These are phyloP conservation scores for Ottelia alismoides DNA, from an alignment of 106 monocot genomes.

Conservation along the genomic window DNA sequence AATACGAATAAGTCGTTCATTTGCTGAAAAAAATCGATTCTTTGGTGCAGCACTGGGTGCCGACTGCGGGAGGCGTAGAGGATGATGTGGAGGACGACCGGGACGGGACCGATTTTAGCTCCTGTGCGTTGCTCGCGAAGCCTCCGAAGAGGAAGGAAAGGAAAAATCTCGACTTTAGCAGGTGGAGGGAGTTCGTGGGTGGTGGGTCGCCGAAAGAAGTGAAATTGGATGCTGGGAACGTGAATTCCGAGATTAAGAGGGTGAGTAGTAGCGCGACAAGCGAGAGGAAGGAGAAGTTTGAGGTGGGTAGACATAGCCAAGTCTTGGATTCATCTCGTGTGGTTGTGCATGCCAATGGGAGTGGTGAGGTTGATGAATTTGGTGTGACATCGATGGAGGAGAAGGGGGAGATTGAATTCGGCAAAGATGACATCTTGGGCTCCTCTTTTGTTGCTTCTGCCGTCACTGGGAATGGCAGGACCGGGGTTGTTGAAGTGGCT, in stretches of 20 bases:
- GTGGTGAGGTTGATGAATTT: background rate
- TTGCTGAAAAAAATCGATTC: too few species aligned
- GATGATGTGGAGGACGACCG: slow-evolving; percentile 29
- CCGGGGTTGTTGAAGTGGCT: background rate
- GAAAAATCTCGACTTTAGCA: slow-evolving; percentile 59
- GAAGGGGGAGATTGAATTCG: background rate
- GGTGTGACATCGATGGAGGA: background rate
- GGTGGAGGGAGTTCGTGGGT: slow-evolving; percentile 39
- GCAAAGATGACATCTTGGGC: background rate
- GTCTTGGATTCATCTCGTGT: background rate
- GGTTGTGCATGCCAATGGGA: background rate
- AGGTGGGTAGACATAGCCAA: background rate
- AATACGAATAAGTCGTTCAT: too few species aligned
- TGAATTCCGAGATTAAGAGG: too few species aligned
- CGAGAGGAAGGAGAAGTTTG: background rate
- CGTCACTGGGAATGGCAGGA: background rate
- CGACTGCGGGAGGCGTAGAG: slow-evolving; percentile 4
- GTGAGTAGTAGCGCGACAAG: background rate
- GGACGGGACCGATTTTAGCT: slow-evolving; percentile 23
- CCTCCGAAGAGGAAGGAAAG: slow-evolving; percentile 53
- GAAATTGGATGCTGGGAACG: too few species aligned
- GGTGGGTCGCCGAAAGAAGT: background rate
- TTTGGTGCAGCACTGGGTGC: slow-evolving; percentile 48
- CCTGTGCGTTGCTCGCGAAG: slow-evolving; percentile 17
- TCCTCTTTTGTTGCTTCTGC: background rate